Base-by-base conservation (phyloP, 2,329 filamentous ascomycete species). In the Paraphoma sp. region DNA sequence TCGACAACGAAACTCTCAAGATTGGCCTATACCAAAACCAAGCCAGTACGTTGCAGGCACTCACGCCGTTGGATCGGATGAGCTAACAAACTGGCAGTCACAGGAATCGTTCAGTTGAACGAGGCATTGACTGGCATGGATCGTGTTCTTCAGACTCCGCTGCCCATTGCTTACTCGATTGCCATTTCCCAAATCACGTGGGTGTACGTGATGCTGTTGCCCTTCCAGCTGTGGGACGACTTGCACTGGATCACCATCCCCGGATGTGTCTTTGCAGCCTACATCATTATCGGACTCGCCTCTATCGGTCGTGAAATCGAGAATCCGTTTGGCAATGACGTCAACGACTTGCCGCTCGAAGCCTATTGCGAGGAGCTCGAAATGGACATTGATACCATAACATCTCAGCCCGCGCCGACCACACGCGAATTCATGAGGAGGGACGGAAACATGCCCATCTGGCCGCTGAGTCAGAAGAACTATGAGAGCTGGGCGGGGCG, bases 151-250 rank as follows among this genome's bases (percentile, higher is more conserved):
- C 90, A 89, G 74, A 96, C 92, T 0, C 92, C 92, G 1, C 84
- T 96, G 0, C 92, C 92, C 2, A 84, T 92, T 53, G 92, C 91
- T 45, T 96, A 96, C 80, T 87, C 86, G 63, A 95, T 96, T 67
- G 87, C 91, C 67, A 93, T 95, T 73, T 87, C 88, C 17, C 92
- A 96, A 74, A 94, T 95, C 71, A 92, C 92, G 31, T 93, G 90
- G 87, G 85, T 93, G 49, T 96, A 95, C 77, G 87, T 95, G 51
- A 79, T 92, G 65, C 83, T 92, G 31, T 83, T 96, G 1, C 92
- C 92, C 6, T 95, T 95, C 82, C 92, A 96, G 78, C 86, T 96
- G 6, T 85, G 86, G 70, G 71, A 75, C 0, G 73, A 77, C 3
- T 84, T 96, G 1, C 66, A 77, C 7, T 95, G 89, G 88, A 83